These are phyloP conservation scores for Rhodotorula kratochvilovae DNA, from an alignment of 768 basidiomycete species.

Conservation along the genomic window DNA sequence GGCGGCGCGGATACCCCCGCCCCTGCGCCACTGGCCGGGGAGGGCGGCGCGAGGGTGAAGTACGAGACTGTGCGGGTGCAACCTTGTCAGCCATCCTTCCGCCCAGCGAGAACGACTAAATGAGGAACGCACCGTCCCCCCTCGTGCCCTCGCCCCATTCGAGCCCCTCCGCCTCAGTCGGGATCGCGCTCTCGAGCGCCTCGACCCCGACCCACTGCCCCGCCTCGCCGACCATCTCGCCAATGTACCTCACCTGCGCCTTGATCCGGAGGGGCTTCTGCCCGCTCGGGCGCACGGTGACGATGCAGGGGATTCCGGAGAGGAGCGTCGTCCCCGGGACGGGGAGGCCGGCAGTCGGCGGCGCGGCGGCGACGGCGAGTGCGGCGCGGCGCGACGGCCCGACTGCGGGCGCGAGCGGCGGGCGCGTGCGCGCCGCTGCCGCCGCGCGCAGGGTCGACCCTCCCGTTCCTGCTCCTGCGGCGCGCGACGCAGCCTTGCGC, in stretches of 20 bases:
- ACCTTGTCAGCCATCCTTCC: conserved; percentile 42
- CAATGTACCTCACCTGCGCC: conserved; percentile 81
- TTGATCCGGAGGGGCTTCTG: conserved; percentile 63
- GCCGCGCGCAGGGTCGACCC: neutral
- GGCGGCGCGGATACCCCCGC: conserved; percentile 54
- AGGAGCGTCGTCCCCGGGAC: conserved; percentile 68
- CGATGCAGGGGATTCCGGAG: conserved; percentile 85
- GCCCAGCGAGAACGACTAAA: neutral
- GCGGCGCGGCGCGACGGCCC: neutral
- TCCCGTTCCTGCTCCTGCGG: too few species aligned
- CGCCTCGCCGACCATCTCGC: conserved; percentile 63
- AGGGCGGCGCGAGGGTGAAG: neutral
- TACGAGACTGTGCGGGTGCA: neutral
- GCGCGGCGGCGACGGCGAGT: neutral
- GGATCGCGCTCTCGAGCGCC: conserved; percentile 20
- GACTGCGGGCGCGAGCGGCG: neutral
- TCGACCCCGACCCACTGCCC: conserved; percentile 91
- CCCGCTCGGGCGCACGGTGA: conserved; percentile 53
- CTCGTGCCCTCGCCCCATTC: conserved; percentile 81
- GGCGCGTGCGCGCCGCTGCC: too few species aligned
- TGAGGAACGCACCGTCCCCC: conserved; percentile 59
- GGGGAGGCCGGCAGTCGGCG: conserved; percentile 9
- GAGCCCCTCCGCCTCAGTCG: conserved; percentile 53
- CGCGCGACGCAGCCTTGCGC: neutral
- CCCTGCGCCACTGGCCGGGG: too few species aligned